A percentile compares a stretch with the other conserved stretches of the same genome.
These are phyloP conservation scores for Fusarium sp. DNA, from an alignment of 2,329 filamentous ascomycete species.

Conservation along the genomic window DNA sequence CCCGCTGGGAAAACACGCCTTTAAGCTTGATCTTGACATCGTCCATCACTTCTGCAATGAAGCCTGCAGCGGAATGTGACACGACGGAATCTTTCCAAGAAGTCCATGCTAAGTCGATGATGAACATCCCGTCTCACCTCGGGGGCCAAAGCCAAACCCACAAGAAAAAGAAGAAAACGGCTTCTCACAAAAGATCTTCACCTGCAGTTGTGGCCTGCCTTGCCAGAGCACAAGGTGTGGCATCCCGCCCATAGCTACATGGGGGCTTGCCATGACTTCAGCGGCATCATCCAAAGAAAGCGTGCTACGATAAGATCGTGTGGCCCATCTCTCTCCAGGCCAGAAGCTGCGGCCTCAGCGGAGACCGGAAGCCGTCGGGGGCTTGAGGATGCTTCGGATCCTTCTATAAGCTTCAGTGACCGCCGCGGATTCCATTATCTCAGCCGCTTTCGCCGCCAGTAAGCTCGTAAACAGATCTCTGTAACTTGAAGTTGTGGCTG, in stretches of 20 bases:
- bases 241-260: conserved; percentile 10
- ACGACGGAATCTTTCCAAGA: conserved; percentile 26
- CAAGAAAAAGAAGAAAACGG: conserved; percentile 2
- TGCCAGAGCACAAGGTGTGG: conserved; percentile 22
- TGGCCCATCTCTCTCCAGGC: conserved; percentile 20
- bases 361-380: conserved; percentile 42
- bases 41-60: background rate
- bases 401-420: conserved; percentile 16
- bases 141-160: conserved; percentile 20
- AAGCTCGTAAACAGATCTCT: background rate
- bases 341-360: conserved; percentile 21
- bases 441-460: conserved; percentile 1
- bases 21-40: conserved; percentile 26
- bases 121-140: conserved; percentile 26
- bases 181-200: conserved; percentile 26
- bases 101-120: conserved; percentile 24
- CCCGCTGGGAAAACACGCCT: conserved; percentile 6
- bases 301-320: conserved; percentile 32
- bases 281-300: conserved; percentile 20
- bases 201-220: conserved; percentile 30
- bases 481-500: background rate
- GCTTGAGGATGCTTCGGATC: conserved; percentile 21
- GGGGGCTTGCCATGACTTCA: conserved; percentile 30
- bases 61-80: conserved; percentile 17
- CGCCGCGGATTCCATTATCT: conserved; percentile 11